Conservation (phyloP, 495 filamentous ascomycete genomes). For the Ramalina intermedia region DNA sequence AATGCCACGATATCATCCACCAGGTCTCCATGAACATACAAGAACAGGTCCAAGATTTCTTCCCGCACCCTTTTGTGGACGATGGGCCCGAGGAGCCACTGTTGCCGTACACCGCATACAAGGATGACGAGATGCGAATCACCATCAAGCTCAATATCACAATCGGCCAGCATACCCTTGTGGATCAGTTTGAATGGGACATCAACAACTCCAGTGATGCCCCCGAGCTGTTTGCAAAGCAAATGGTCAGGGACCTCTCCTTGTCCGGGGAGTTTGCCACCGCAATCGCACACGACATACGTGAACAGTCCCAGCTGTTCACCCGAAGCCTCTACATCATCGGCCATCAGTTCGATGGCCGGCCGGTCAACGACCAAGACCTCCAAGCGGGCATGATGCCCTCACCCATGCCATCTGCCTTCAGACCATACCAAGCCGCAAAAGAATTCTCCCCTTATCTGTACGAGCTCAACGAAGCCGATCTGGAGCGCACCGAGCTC, state of each 20-base stretch:
- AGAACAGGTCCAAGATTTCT: constrained; percentile 85
- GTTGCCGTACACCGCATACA: constrained; percentile 83
- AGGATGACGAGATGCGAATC: constrained; percentile 97
- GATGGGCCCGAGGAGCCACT: constrained; percentile 85
- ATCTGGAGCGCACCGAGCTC: constrained; percentile 80
- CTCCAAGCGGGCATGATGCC: constrained; percentile 72
- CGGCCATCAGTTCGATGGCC: constrained; percentile 86
- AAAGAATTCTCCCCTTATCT: constrained; percentile 89
- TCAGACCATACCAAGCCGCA: constrained; percentile 76
- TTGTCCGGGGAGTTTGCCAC: constrained; percentile 94
- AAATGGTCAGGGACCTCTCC: constrained; percentile 81
- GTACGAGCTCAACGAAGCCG: constrained; percentile 83
- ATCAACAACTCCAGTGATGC: constrained; percentile 89
- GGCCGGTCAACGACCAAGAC: constrained; percentile 83
- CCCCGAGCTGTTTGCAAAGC: constrained; percentile 81
- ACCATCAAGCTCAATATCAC: constrained; percentile 93
- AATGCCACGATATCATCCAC: constrained; percentile 48
- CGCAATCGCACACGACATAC: constrained; percentile 91
- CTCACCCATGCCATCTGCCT: constrained; percentile 66
- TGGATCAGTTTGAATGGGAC: constrained; percentile 99
- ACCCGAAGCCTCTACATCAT: constrained; percentile 86
- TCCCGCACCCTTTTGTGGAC: constrained; percentile 75
- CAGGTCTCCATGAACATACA: constrained; percentile 67
- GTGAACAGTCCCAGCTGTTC: constrained; percentile 88
- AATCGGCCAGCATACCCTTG: constrained; percentile 83